A percentile compares a stretch with the other conserved stretches of the same genome.
These are phyloP conservation scores for Eutypella sp. DNA, from an alignment of 2,329 filamentous ascomycete species.

Conservation along the genomic window DNA sequence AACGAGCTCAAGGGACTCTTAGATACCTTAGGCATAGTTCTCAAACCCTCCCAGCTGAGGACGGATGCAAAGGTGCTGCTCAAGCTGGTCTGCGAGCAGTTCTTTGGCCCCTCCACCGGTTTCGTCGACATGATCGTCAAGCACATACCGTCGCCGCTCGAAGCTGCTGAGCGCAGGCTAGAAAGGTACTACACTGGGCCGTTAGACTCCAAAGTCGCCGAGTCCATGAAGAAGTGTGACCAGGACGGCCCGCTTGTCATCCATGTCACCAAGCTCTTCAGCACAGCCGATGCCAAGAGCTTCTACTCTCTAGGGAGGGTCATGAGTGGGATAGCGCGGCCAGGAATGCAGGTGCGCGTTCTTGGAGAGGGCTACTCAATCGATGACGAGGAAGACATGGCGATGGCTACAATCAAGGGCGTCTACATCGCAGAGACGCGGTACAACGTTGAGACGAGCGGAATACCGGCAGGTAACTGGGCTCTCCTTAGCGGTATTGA, in stretches of 20 bases:
- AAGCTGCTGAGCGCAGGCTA: constrained; percentile 70
- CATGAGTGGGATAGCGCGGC: constrained; percentile 82
- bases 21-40: constrained; percentile 69
- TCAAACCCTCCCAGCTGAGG: constrained; percentile 92
- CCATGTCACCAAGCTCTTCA: constrained; percentile 91
- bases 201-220: constrained; percentile 72
- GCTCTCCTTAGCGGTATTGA: constrained; percentile 90
- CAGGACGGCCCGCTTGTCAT: constrained; percentile 89
- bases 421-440: constrained; percentile 89
- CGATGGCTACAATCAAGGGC: constrained; percentile 72
- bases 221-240: constrained; percentile 76
- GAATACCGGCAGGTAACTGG: constrained; percentile 89
- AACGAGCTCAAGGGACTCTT: constrained; percentile 78
- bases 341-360: constrained; percentile 79
- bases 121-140: constrained; percentile 95
- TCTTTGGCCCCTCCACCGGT: constrained; percentile 83
- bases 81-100: constrained; percentile 86
- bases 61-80: constrained; percentile 84
- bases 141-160: constrained; percentile 81
- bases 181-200: constrained; percentile 91
- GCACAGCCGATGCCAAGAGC: constrained; percentile 79
- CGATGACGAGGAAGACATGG: constrained; percentile 98
- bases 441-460: constrained; percentile 88
- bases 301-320: constrained; percentile 91
- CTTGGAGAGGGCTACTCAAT: constrained; percentile 93